These are phyloP conservation scores for Brassica napus DNA, from an alignment of 345 rosid species.

Conservation along the genomic window Da-Ae NC_063442.1:37716501-37717000, in stretches of 20 bases:
- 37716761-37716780: too few relatives aligned
- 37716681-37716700: neutral
- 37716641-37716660: neutral
- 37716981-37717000: neutral
- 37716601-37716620: neutral
- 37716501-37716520: neutral
- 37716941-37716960: neutral
- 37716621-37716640: neutral
- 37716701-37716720: too few relatives aligned
- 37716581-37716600: neutral
- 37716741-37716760: too few relatives aligned
- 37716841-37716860: too few relatives aligned
- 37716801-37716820: too few relatives aligned
- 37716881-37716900: too few relatives aligned
- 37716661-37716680: neutral
- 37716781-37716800: too few relatives aligned
- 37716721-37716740: too few relatives aligned
- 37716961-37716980: neutral
- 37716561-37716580: neutral
- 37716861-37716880: too few relatives aligned
- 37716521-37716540: neutral
- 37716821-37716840: too few relatives aligned
- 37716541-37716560: neutral
- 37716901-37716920: too few relatives aligned
- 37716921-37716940: too few relatives aligned